A percentile compares a stretch with the other conserved stretches of the same genome.
Conservation (phyloP, 140 eudicot species). For the Oenanthe javanica region DNA sequence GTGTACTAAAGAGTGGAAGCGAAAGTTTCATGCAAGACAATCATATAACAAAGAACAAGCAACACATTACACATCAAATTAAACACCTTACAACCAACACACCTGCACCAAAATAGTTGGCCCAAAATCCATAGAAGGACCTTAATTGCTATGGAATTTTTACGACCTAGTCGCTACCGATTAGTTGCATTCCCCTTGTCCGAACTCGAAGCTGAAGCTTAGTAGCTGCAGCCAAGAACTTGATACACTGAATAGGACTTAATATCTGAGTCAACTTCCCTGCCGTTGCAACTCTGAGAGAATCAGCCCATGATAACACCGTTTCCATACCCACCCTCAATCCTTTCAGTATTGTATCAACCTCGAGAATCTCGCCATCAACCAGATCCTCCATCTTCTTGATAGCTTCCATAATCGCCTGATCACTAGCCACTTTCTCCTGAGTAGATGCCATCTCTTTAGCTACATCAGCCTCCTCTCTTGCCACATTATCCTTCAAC, state of each 20-base stretch:
- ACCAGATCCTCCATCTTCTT: not conserved
- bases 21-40: not conserved
- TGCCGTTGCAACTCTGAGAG: constrained; percentile 41
- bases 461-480: constrained; percentile 28
- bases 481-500: constrained; percentile 22
- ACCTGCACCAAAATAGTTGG: not conserved
- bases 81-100: not conserved
- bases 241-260: constrained; percentile 38
- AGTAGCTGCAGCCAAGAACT: constrained; percentile 35
- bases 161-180: not conserved
- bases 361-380: constrained; percentile 17
- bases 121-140: not conserved
- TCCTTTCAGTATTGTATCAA: constrained; percentile 14
- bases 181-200: constrained; percentile 27
- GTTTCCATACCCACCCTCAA: constrained; percentile 38
- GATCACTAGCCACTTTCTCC: constrained; percentile 42
- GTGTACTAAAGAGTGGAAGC: not conserved
- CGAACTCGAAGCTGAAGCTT: constrained; percentile 35
- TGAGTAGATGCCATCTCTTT: constrained; percentile 40
- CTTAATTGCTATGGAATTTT: not conserved
- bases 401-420: constrained; percentile 25
- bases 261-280: constrained; percentile 44
- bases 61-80: not conserved
- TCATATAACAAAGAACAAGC: not conserved
- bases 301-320: constrained; percentile 42